Base-by-base conservation (phyloP, 352 stramenopile species). In the Pythium chondricola region DNA sequence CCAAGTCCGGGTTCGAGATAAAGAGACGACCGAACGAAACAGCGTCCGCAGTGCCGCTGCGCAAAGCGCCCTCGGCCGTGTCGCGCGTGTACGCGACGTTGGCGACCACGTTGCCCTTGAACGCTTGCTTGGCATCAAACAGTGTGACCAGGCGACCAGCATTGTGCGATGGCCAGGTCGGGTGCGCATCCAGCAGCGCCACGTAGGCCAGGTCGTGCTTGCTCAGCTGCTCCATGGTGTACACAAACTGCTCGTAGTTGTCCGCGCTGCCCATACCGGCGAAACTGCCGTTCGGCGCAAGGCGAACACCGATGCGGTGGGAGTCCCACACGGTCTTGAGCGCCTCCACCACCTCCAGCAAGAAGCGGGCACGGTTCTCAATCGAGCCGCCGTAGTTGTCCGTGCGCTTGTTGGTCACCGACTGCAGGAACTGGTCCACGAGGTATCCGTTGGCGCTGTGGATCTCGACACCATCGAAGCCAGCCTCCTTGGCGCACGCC, bases 401-500 rank as follows among this genome's bases (percentile, higher is more conserved):
- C 0, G 61, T 83, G 37, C 75, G 69, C n/a, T 61, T 58, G 63
- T 95, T 95, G 42, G 48, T 48, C 16, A 31, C 61, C 30, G 54
- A 55, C 49, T 84, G 65, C 9, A 95, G 58, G 56, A 93, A 91
- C 48, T 88, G 62, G 52, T 95, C 80, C 42, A 96, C 52, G 17
- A 96, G 58, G 48, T 96, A 96, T 13, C 85, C 87, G 51, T 96
- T 90, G 9, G 79, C 85, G 16, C 10, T 46, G 60, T 95, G 87
- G 27, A 96, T 50, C 47, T 96, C 81, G 22, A 44, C 38, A 20
- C 38, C 38, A 27, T 44, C 38, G 27, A 44, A 44, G 38, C 38
- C 38, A 4, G 38, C 95, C 63, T 20, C 79, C 81, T 41, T 96
- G n/a, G 38, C 38, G 8, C 6, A 20, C 38, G 10, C 40, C 2